Conservation (phyloP, 495 filamentous ascomycete species). For the Neurospora cerealis region DNA sequence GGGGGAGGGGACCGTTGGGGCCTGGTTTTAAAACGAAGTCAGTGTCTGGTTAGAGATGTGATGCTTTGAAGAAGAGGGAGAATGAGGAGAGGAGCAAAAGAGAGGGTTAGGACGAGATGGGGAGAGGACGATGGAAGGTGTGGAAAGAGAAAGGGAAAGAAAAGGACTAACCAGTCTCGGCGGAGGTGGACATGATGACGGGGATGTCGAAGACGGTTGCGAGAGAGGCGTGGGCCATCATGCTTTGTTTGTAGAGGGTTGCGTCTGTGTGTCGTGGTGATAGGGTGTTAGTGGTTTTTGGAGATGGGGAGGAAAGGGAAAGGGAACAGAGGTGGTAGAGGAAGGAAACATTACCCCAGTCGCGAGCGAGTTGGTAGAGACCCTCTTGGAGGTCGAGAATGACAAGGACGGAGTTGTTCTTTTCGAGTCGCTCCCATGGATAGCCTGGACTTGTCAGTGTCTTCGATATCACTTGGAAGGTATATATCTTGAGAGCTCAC, state of each 20-base stretch:
- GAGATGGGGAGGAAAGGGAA: not conserved
- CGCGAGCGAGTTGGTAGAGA: slow-evolving; percentile 53
- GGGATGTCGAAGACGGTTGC: slow-evolving; percentile 60
- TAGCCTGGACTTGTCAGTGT: not conserved
- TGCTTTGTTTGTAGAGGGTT: slow-evolving; percentile 53
- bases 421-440: slow-evolving; percentile 15
- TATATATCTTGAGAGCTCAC: not conserved
- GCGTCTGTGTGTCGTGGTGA: slow-evolving; percentile 21
- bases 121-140: not conserved
- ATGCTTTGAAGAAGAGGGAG: too few relatives aligned
- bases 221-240: slow-evolving; percentile 58
- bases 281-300: not conserved
- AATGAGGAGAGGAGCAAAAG: not conserved
- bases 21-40: slow-evolving; percentile 15
- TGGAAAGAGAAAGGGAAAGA: too few relatives aligned
- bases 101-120: not conserved
- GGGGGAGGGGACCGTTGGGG: slow-evolving; percentile 60
- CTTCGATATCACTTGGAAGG: not conserved
- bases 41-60: too few relatives aligned
- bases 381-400: slow-evolving; percentile 67
- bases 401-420: slow-evolving; percentile 37
- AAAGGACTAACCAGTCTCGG: slow-evolving; percentile 34
- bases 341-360: slow-evolving; percentile 30
- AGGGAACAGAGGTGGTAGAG: too few relatives aligned
- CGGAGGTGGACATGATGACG: slow-evolving; percentile 59